phyloP scores from a whole-genome alignment of 768 basidiomycete genomes.

The Naganishia friedmannii region DNA sequence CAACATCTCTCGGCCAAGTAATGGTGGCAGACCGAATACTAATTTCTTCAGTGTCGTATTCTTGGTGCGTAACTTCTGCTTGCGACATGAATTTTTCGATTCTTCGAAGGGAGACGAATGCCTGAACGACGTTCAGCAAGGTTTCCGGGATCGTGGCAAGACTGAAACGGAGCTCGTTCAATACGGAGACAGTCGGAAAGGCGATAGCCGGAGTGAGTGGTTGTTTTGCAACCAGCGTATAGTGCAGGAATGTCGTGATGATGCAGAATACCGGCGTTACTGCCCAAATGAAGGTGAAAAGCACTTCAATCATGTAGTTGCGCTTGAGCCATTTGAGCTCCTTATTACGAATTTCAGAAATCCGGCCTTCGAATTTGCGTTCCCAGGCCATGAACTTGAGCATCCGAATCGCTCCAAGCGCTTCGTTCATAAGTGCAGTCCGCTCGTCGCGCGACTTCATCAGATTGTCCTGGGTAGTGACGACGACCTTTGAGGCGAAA shows the following conservation, averaged over 20 bases:
- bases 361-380: conserved; percentile 75
- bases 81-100: conserved; percentile 83
- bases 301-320: conserved; percentile 80
- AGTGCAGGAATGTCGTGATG: conserved; percentile 62
- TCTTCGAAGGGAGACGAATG: conserved; percentile 77
- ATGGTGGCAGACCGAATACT: conserved; percentile 79
- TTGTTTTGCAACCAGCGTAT: conserved; percentile 67
- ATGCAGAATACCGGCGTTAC: conserved; percentile 59
- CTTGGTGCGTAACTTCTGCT: conserved; percentile 66
- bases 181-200: conserved; percentile 70
- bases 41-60: conserved; percentile 59
- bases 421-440: conserved; percentile 86
- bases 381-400: conserved; percentile 97
- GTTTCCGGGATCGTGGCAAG: conserved; percentile 73
- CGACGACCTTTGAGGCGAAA: conserved; percentile 73
- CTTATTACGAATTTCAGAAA: conserved; percentile 69
- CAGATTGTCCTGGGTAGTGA: conserved; percentile 73
- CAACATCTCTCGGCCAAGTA: conserved; percentile 82
- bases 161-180: conserved; percentile 78
- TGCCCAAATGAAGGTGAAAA: conserved; percentile 62
- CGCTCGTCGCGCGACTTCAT: conserved; percentile 92
- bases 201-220: conserved; percentile 76
- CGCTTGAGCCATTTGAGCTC: conserved; percentile 80
- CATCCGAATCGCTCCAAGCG: conserved; percentile 85
- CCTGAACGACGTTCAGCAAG: conserved; percentile 84